phyloP scores from a whole-genome alignment of 108 stramenopile species.

The Conticribra guillardii region DNA sequence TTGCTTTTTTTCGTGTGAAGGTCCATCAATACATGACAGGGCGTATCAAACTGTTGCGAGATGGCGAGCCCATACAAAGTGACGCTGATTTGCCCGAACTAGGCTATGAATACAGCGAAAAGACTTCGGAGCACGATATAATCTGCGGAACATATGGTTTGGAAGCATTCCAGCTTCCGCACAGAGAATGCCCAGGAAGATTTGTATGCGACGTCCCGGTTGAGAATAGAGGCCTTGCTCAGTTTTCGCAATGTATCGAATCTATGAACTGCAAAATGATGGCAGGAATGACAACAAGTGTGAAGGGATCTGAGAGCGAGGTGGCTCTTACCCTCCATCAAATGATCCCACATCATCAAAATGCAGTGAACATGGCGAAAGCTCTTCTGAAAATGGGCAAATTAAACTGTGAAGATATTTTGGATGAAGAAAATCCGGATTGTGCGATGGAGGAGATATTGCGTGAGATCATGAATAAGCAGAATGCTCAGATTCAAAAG shows the following conservation, averaged over 20 bases:
- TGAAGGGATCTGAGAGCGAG: constrained; percentile 7
- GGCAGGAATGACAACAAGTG: constrained; percentile 63
- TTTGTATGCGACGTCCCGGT: constrained; percentile 55
- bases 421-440: constrained; percentile 43
- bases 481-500: constrained; percentile 81
- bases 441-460: constrained; percentile 64
- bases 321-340: constrained; percentile 74
- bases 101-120: constrained; percentile 67
- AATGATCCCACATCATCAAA: constrained; percentile 95
- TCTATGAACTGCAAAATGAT: constrained; percentile 80
- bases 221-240: constrained; percentile 3
- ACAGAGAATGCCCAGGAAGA: constrained; percentile 51
- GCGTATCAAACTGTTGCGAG: constrained; percentile 73
- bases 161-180: constrained; percentile 53
- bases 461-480: constrained; percentile 67
- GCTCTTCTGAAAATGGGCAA: constrained; percentile 58
- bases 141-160: constrained; percentile 78
- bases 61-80: constrained; percentile 40
- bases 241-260: constrained; percentile 64
- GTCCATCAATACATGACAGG: constrained; percentile 76
- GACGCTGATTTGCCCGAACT: constrained; percentile 45
- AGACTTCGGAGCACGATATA: constrained; percentile 50
- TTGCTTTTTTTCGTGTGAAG: constrained; percentile 10
- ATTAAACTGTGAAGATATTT: constrained; percentile 52
- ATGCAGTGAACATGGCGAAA: constrained; percentile 95